phyloP scores from a whole-genome alignment of 441 rosid genomes.

The Aleurites moluccanus region DNA sequence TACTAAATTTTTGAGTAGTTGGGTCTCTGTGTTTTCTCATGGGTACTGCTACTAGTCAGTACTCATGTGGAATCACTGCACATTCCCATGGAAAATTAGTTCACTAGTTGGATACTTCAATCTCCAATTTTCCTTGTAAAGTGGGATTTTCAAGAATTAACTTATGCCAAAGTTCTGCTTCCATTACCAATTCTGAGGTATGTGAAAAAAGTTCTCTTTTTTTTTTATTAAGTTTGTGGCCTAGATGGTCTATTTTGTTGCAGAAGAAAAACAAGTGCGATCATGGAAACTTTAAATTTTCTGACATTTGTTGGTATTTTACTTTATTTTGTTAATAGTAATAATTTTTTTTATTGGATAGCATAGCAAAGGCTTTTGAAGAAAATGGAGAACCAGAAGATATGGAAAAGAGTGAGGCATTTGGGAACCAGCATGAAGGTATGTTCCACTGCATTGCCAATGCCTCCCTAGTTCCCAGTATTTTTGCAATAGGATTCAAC shows the following conservation, averaged over 20 bases:
- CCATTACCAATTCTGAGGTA: constrained; percentile 41
- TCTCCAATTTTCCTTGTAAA: constrained; percentile 34
- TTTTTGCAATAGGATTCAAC: not conserved
- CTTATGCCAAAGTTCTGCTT: constrained; percentile 30
- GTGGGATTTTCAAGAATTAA: constrained; percentile 37
- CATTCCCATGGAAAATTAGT: constrained; percentile 33
- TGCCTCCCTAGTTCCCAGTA: not conserved
- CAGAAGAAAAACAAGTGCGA: too few relatives aligned
- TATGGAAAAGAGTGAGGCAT: constrained; percentile 28
- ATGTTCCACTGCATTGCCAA: not conserved
- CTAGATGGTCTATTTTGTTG: too few relatives aligned
- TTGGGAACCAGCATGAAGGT: constrained; percentile 38
- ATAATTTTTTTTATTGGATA: not conserved
- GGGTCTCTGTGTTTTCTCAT: constrained; percentile 33
- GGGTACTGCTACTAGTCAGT: constrained; percentile 51
- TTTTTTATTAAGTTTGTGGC: not conserved
- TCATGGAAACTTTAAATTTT: not conserved
- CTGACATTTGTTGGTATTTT: not conserved
- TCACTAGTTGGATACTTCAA: constrained; percentile 31
- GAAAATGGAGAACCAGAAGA: constrained; percentile 45
- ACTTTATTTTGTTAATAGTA: not conserved
- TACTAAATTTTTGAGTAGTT: constrained; percentile 19
- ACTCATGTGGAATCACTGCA: constrained; percentile 45
- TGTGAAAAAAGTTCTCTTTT: not conserved
- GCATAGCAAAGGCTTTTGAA: constrained; percentile 19